Base-by-base conservation (phyloP, 2,329 filamentous ascomycete genomes). In the Fusarium begoniae region DNA sequence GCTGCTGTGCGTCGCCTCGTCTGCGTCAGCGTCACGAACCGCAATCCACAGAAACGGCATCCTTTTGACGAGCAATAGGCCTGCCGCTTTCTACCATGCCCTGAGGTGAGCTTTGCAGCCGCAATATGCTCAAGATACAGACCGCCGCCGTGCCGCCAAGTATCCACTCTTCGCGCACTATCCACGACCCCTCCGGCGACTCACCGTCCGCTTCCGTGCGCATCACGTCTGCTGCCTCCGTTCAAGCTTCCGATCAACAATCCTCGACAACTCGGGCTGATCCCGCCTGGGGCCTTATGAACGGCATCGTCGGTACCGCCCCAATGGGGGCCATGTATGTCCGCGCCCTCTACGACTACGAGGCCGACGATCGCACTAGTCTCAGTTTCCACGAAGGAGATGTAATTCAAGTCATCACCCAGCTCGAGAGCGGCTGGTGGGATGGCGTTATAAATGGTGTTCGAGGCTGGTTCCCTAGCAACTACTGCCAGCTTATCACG, bases 391-490 rank as follows among this genome's bases (percentile, higher is more conserved):
- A 94, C 79, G 93, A 97, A 82, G 96, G 96, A 80, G 96, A 99
- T 84, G 91, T 98, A 76, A 99, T 99, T 79, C 96, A 98, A 85
- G 96, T 99, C 78, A 96, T 99, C 79, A 99, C 96, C 60, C 96
- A 98, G 84, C 88, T 98, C 65, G 96, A 99, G 83, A 98, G 95
- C 79, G 96, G 96, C 64, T 99, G 96, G 96, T 99, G 96, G 96
- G 96, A 99, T 85, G 96, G 96, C 55, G 94, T 99, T 63, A 98
- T 99, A 82, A 96, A 98, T 80, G 94, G 95, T 67, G 93, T 98
- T 77, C 92, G 96, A 81, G 96, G 96, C 81, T 99, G 96, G 96
- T 99, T 99, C 82, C 96, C 96, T 43, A 98, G 96, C 87, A 99
- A 99, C 83, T 99, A 99, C 85, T 98, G 96, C 85, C 92, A 94